These are phyloP conservation scores for Calvatia gigantea DNA, from an alignment of 768 basidiomycete genomes.

Conservation along the genomic window DNA sequence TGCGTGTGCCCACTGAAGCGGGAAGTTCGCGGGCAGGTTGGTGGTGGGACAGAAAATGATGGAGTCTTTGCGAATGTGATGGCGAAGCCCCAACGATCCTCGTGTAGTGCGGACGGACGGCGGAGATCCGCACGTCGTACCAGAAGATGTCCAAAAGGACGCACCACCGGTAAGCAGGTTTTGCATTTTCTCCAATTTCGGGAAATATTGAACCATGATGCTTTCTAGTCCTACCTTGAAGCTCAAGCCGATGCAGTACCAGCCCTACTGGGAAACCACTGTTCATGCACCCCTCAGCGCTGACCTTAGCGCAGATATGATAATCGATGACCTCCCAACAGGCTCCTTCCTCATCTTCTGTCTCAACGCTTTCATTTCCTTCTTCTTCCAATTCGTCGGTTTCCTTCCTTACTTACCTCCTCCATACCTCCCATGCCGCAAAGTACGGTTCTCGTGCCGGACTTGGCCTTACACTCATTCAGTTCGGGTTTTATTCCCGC, in stretches of 20 bases:
- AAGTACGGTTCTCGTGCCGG: conserved; percentile 93
- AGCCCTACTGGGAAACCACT: conserved; percentile 95
- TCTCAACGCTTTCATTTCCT: conserved; percentile 79
- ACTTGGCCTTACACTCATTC: conserved; percentile 92
- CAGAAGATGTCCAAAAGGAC: conserved; percentile 80
- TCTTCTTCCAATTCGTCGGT: conserved; percentile 96
- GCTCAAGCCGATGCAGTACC: conserved; percentile 91
- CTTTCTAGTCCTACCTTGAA: conserved; percentile 72
- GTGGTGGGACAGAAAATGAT: conserved; percentile 79
- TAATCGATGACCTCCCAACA: conserved; percentile 89
- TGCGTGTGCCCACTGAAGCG: conserved; percentile 42
- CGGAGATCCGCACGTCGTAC: conserved; percentile 60
- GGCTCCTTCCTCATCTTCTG: conserved; percentile 74
- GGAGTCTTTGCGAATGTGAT: conserved; percentile 95
- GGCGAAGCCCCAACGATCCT: conserved; percentile 71
- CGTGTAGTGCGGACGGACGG: conserved; percentile 45
- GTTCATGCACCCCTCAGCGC: conserved; percentile 71
- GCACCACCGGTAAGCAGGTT: conserved; percentile 87
- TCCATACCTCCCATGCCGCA: conserved; percentile 88
- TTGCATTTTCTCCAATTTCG: conserved; percentile 10
- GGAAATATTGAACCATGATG: background rate
- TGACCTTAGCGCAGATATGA: conserved; percentile 52
- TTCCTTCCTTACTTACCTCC: conserved; percentile 90
- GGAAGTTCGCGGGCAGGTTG: conserved; percentile 35
- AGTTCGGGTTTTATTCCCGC: conserved; percentile 81